Evolutionary conservation across 2,329 filamentous ascomycete genomes (phyloP), one percentile per base, ranked within the genome.

Genomic region (Daldinia sp.): DNA sequence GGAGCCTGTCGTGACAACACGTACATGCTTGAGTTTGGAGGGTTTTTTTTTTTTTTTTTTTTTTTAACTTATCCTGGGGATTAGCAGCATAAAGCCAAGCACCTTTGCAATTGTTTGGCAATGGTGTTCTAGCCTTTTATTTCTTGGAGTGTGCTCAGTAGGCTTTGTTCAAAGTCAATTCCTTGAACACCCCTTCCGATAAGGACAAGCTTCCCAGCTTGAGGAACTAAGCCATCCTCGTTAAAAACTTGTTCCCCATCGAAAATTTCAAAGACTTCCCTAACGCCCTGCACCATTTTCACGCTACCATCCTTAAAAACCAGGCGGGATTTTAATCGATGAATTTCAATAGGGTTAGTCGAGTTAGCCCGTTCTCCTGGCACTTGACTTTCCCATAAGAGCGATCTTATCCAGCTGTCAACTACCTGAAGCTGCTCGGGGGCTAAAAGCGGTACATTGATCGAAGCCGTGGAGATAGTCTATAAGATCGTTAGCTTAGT

Each of bases 181-280:
- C 78, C 78, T 20, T 78, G 81, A 60, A 91, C 75, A 48, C 85
- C 81, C 65, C 87, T 83, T 50, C 89, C 89, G 77, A 92, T 91
- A 51, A 92, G 74, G 9, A 92, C 86, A 55, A 92, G 81, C 77
- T 92, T 92, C 23, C 89, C 86, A 41, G 78, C 72, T 28, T 73
- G 71, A 10, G 55, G 35, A 26, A 76, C 67, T 12, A 64, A 63
- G 48, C 69, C 74, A 9, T 73, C 70, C 15, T 77, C 68, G 4
- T 59, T 41, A 20, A 53, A 69, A 26, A 65, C 68, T 61, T 67
- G 72, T 60, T 76, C 78, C 9, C 78, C 82, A 72, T 97, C 93
- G 26, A 93, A 88, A 26, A 98, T 92, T 75, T 99, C 96, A 79
- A 98, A 99, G 15, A 98, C 87, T 74, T 98, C 95, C 60, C 95